phyloP scores from a whole-genome alignment of 2,329 filamentous ascomycete species.

The Apiospora marii region DNA sequence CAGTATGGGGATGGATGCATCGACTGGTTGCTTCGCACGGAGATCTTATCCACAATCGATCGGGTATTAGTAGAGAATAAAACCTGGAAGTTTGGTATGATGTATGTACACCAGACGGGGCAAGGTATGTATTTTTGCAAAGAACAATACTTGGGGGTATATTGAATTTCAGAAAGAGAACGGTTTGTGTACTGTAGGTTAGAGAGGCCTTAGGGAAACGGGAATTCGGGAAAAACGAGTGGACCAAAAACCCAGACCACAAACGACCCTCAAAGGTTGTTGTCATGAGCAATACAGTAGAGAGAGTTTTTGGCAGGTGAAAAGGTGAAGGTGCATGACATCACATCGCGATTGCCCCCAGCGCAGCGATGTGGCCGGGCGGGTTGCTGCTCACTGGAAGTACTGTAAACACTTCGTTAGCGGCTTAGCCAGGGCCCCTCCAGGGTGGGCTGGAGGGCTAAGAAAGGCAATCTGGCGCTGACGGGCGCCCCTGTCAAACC shows the following conservation, averaged over 20 bases:
- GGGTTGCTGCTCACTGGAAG: background rate
- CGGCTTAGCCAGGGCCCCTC: slow-evolving; percentile 1
- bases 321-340: slow-evolving; percentile 9
- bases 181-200: too few species aligned
- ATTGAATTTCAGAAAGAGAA: background rate
- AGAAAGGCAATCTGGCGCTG: background rate
- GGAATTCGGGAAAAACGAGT: background rate
- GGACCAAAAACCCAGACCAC: background rate
- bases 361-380: background rate
- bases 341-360: slow-evolving; percentile 9
- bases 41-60: background rate
- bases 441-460: too few species aligned
- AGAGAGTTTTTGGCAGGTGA: slow-evolving; percentile 19
- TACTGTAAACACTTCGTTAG: slow-evolving; percentile 6
- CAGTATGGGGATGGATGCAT: background rate
- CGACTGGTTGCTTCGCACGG: background rate
- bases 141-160: background rate
- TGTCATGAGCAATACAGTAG: background rate
- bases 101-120: background rate
- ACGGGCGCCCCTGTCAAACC: slow-evolving; percentile 5
- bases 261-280: background rate
- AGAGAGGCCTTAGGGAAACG: background rate
- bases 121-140: background rate
- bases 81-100: background rate
- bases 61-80: background rate